These are phyloP conservation scores for Ceratocystis huliohia DNA, from an alignment of 2,329 filamentous ascomycete genomes.

Conservation along the genomic window DNA sequence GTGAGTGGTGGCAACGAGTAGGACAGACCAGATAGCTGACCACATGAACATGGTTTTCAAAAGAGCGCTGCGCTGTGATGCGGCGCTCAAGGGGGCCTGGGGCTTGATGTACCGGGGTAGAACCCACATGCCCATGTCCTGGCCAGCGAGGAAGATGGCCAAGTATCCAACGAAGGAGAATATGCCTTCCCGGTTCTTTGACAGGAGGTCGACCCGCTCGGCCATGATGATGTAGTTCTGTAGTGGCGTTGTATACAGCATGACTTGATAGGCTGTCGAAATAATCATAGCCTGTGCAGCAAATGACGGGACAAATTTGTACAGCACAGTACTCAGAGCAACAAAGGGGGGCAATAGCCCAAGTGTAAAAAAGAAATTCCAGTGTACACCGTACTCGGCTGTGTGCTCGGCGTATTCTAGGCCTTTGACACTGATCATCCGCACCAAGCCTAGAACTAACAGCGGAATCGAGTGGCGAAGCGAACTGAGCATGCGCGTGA, in stretches of 20 bases:
- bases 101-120: slow-evolving; percentile 47
- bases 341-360: slow-evolving; percentile 80
- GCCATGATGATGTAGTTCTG: slow-evolving; percentile 74
- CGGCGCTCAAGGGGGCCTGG: slow-evolving; percentile 29
- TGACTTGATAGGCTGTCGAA: slow-evolving; percentile 56
- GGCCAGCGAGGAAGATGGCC: slow-evolving; percentile 84
- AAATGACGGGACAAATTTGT: slow-evolving; percentile 61
- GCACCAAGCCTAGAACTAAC: slow-evolving; percentile 63
- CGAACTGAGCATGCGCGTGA: slow-evolving; percentile 49
- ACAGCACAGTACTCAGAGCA: slow-evolving; percentile 63
- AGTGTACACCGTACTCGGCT: slow-evolving; percentile 94
- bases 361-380: slow-evolving; percentile 99
- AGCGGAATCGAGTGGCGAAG: slow-evolving; percentile 73
- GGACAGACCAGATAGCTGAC: slow-evolving; percentile 51
- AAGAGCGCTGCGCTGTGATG: slow-evolving; percentile 42
- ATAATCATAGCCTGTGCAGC: slow-evolving; percentile 60
- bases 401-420: slow-evolving; percentile 95
- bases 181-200: slow-evolving; percentile 88
- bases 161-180: slow-evolving; percentile 86
- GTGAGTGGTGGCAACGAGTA: slow-evolving; percentile 61
- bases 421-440: slow-evolving; percentile 81
- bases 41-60: slow-evolving; percentile 52
- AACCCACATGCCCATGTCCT: slow-evolving; percentile 67
- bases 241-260: slow-evolving; percentile 63
- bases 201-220: slow-evolving; percentile 64